These are phyloP conservation scores for Dryadomyces sulphureus DNA, from an alignment of 2,329 filamentous ascomycete genomes.

Conservation along the genomic window DNA sequence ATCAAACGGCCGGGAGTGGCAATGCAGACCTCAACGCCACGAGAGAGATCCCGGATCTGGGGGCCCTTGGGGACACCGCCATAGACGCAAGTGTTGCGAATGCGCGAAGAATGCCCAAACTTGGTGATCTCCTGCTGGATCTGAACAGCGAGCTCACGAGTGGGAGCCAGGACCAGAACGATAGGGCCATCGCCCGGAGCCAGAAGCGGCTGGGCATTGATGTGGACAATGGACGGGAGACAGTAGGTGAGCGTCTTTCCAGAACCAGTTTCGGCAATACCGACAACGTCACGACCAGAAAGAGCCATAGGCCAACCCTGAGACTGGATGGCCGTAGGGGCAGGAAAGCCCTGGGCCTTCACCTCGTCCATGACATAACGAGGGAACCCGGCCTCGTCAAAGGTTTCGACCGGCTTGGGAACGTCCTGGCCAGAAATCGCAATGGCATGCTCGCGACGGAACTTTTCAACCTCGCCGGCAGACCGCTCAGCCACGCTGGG, in stretches of 20 bases:
- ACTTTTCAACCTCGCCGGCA: slow-evolving; percentile 67
- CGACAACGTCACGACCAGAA: slow-evolving; percentile 92
- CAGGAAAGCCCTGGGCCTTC: slow-evolving; percentile 91
- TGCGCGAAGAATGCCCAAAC: slow-evolving; percentile 94
- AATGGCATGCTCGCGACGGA: slow-evolving; percentile 76
- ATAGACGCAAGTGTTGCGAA: slow-evolving; percentile 97
- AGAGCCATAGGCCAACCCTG: slow-evolving; percentile 99
- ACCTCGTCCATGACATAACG: slow-evolving; percentile 97
- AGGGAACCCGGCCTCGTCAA: slow-evolving; percentile 95
- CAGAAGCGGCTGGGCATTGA: slow-evolving; percentile 95
- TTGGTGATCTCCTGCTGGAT: slow-evolving; percentile 98
- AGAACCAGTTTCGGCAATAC: slow-evolving; percentile 97
- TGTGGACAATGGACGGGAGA: slow-evolving; percentile 95
- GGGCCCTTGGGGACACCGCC: slow-evolving; percentile 96
- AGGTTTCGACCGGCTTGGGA: slow-evolving; percentile 88
- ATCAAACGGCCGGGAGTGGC: slow-evolving; percentile 95
- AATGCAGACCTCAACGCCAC: slow-evolving; percentile 97
- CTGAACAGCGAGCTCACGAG: slow-evolving; percentile 93
- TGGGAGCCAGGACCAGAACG: slow-evolving; percentile 88
- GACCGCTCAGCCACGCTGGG: slow-evolving; percentile 61
- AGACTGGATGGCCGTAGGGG: slow-evolving; percentile 90
- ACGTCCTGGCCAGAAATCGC: slow-evolving; percentile 66
- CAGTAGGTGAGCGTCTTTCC: slow-evolving; percentile 99
- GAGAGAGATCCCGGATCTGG: slow-evolving; percentile 86
- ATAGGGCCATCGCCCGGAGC: slow-evolving; percentile 93